Evolutionary conservation across 2,329 filamentous ascomycete species (phyloP), one percentile per base, ranked within the genome.

Genomic region (Penicillium brasilianum): DNA sequence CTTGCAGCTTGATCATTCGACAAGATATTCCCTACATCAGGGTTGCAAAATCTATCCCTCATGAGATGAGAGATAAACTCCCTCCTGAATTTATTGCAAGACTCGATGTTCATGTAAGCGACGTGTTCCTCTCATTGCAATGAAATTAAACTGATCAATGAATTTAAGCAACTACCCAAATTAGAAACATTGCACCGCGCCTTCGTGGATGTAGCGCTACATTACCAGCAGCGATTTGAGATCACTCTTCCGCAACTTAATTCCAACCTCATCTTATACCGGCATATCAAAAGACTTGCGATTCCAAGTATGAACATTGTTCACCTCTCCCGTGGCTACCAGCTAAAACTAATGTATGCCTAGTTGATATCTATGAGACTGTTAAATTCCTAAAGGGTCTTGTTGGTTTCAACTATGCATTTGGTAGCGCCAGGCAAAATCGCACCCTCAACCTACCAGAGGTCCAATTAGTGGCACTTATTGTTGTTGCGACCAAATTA

Each of bases 401-500:
- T 9, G 71, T 89, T 34, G 78, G 83, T 1, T 90, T 89, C 63
- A 78, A 80, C 0, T 90, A 89, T 64, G 83, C 84, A 0, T 79
- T 82, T 7, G 77, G 80, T 4, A 72, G 75, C 61, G 77, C 81
- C 34, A 56, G 49, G n/a, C 64, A 49, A 61, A 77, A 69, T 34
- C 70, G 67, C 39, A 65, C 82, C 28, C 77, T 84, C 9, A 81
- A 87, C 54, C 84, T 90, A 63, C 92, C 95, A 0, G 95, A 98
- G 71, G 81, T 91, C 6, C 85, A 90, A 46, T 78, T 97, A 1
- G 81, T 92, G 58, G 83, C 88, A 4, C 79, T 92, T 3, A 75
- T 97, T 3, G 80, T 97, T 2, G 83, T 96, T 14, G 87, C 90
- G 4, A 87, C 90, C 3, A 97, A 97, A 69, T 75, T 97, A 2